Evolutionary conservation across 2,329 filamentous ascomycete genomes (phyloP), one percentile per base, ranked within the genome.

Genomic region (Alternaria rosae): DNA sequence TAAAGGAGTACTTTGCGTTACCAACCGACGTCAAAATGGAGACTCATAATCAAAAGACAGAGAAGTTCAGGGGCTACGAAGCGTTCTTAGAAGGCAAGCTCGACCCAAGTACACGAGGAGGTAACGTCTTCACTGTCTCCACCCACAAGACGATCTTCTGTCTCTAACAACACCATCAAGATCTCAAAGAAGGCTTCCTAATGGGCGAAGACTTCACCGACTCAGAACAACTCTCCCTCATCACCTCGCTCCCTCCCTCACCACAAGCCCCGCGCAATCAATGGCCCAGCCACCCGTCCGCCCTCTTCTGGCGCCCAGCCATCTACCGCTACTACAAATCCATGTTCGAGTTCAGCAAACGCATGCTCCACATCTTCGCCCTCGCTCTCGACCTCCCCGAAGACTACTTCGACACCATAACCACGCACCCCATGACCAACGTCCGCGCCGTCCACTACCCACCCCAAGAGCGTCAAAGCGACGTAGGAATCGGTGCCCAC

Each of bases 391-490:
- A 72, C n/a, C 68, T 81, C 10, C 78, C 79, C 1, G 80, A 82
- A 66, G 64, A 59, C n/a, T 68, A 71, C 45, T 80, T 82, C 62
- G 80, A 82, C 62, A 13, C 67, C 35, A 71, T 78, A 11, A 78
- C 80, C 61, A 76, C 74, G 9, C 75, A 78, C 38, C 81, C 81
- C 21, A 80, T 81, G 70, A 81, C 80, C 35, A 81, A 81, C 41
- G 76, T 82, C 67, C 71, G 79, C 57, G 72, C 76, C 8, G 71
- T 81, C 3, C 79, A 82, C 63, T 82, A 82, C 62, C 81, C 81
- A 6, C 78, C 79, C 0, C 76, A 78, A 56, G 42, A 62, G 10
- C 70, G 64, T 6, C 71, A 76, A 26, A 13, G 54, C 9, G 70
- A 79, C 50, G 77, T 80, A 5, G 79, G 80, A 2, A 76, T 82